phyloP scores from a whole-genome alignment of 1,284 basidiomycete genomes.

The Xerocomus nothofagi region DNA sequence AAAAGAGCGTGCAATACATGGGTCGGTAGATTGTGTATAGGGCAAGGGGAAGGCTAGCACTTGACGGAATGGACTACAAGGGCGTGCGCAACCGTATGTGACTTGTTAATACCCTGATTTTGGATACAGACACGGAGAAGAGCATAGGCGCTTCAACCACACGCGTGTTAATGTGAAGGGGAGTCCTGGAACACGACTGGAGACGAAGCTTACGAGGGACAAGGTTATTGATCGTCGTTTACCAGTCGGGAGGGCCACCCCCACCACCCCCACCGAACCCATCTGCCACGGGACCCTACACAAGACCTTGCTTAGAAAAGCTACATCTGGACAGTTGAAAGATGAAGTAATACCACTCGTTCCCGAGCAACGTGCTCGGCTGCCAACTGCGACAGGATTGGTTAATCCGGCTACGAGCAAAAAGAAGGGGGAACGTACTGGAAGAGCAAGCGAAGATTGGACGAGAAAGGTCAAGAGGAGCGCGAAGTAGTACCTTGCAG shows the following conservation, averaged over 20 bases:
- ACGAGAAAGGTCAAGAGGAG: slow-evolving; percentile 26
- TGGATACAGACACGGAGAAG: slow-evolving; percentile 1
- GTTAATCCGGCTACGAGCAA: neutral
- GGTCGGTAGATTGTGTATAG: slow-evolving; percentile 6
- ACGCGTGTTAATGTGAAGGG: slow-evolving; percentile 4
- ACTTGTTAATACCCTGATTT: slow-evolving; percentile 11
- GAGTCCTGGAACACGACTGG: neutral
- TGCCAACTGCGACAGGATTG: slow-evolving; percentile 11
- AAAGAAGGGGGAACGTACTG: slow-evolving; percentile 14
- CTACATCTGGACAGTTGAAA: neutral
- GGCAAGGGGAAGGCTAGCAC: slow-evolving; percentile 1
- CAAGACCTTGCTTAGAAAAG: slow-evolving; percentile 5
- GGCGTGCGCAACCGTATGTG: slow-evolving; percentile 13
- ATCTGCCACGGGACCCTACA: slow-evolving; percentile 20
- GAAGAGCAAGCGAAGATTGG: slow-evolving; percentile 25
- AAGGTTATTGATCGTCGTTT: slow-evolving; percentile 2
- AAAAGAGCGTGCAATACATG: slow-evolving; percentile 11
- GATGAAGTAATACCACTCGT: slow-evolving; percentile 14
- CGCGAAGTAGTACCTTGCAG: slow-evolving; percentile 20
- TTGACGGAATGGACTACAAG: neutral
- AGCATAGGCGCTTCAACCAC: slow-evolving; percentile 4
- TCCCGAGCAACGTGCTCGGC: slow-evolving; percentile 6
- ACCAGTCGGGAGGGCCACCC: slow-evolving; percentile 28
- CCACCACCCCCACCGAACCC: slow-evolving; percentile 19
- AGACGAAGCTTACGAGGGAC: slow-evolving; percentile 14